Base-by-base conservation (phyloP, 345 rosid genomes). In the Syzygium aromaticum region DNA sequence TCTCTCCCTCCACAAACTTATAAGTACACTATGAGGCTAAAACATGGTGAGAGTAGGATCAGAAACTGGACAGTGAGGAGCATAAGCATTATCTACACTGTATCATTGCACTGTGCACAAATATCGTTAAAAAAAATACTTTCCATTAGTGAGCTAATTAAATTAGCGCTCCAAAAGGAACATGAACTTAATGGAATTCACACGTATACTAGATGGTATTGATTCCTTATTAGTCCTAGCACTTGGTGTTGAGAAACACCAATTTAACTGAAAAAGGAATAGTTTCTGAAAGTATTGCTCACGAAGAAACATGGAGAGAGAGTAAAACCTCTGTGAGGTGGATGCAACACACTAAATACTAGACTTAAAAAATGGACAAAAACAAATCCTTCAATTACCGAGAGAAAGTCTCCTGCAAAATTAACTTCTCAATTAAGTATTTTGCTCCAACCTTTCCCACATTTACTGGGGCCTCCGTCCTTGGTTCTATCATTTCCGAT, bases 341-440 rank as follows among this genome's bases (percentile, higher is more conserved):
- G 84, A 83, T 49, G 49, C 87, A 89, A 77, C 67, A 78, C 52
- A 27, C 23, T 52, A 86, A 56, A 53, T 73, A 57, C 85, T 84
- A 56, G 43, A 61, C 21, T 17, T 59, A 84, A 84, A 86, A 56
- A 17, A 53, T 52, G 59, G 51, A 73, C 53, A 78, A 83, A 86
- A 85, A 88, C 5, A 73, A 38, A 73, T 38, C 80, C 33, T 49
- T 56, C 77, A 89, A 89, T 88, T 95, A 97, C 99, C 99, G 92
- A 56, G 98, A 93, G 90, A 94, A 96, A n/a, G 94, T 95, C 91
- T 95, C 98, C 91, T 89, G 93, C 94, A 91, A 86, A 77, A 98
- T 93, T 89, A 98, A 93, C 90, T 88, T 95, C 90, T 94, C 99
- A 89, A 98, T 96, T 85, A 93, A 90, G 88, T 85, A 90, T 93